A percentile compares a stretch with the other conserved stretches of the same genome.
Evolutionary conservation across 345 rosid genomes (phyloP).

Genomic region (Draba incana): DNA sequence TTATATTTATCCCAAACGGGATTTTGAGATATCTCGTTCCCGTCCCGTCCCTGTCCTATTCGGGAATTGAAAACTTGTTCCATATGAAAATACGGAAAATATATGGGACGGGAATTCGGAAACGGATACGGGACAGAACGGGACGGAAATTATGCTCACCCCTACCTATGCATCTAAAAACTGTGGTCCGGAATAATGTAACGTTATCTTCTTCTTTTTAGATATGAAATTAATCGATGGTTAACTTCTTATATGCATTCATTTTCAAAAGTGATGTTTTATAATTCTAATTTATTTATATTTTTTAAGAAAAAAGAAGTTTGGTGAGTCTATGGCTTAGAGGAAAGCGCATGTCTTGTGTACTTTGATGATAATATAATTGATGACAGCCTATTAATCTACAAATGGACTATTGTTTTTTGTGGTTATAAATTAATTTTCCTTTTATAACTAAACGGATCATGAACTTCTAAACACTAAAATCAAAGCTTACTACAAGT

Average conservation of each 20-base stretch:
- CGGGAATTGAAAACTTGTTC: too few species aligned
- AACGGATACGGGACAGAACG: too few species aligned
- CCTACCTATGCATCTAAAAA: background rate
- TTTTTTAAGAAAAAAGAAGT: conserved; percentile 5
- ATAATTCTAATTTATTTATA: background rate
- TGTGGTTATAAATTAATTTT: conserved; percentile 38
- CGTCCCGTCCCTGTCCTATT: too few species aligned
- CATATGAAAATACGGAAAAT: too few species aligned
- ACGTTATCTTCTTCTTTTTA: background rate
- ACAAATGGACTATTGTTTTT: conserved; percentile 17
- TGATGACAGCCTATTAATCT: conserved; percentile 42
- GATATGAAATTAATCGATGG: background rate
- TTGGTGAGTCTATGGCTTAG: conserved; percentile 33
- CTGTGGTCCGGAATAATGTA: background rate
- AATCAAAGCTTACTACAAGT: conserved; percentile 27
- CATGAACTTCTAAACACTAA: conserved; percentile 22
- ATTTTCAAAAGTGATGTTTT: conserved; percentile 13
- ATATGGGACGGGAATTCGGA: too few species aligned
- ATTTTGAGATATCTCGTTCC: too few species aligned
- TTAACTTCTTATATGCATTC: conserved; percentile 14
- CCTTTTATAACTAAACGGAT: conserved; percentile 39
- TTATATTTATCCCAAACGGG: too few species aligned
- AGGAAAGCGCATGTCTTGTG: conserved; percentile 36
- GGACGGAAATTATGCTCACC: too few species aligned
- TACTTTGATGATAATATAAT: conserved; percentile 38